A percentile compares a stretch with the other conserved stretches of the same genome.
Conservation (phyloP, 2,329 filamentous ascomycete species). For the Venturia aucupariae region DNA sequence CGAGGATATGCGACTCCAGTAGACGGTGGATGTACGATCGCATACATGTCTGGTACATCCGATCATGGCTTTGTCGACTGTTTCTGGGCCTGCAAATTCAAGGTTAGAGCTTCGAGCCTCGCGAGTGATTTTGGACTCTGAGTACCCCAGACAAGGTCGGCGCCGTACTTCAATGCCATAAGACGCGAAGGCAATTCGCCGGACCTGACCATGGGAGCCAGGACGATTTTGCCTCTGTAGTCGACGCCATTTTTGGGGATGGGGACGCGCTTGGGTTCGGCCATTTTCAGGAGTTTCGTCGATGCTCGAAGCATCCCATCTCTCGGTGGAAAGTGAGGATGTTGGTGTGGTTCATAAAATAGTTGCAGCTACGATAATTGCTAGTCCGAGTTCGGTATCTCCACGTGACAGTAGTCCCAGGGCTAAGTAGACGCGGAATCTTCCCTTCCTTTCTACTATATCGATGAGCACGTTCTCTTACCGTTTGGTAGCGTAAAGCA, state of each 20-base stretch:
- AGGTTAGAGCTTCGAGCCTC: slow-evolving; percentile 15
- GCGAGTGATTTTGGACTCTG: slow-evolving; percentile 12
- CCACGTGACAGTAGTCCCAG: background rate
- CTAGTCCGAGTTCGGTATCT: background rate
- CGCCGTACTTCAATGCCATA: slow-evolving; percentile 84
- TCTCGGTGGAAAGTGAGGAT: background rate
- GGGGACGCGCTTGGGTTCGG: slow-evolving; percentile 52
- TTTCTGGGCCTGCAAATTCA: slow-evolving; percentile 63
- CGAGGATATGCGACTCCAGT: slow-evolving; percentile 71
- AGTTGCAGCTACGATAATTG: background rate
- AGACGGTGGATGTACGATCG: slow-evolving; percentile 65
- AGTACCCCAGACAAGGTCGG: slow-evolving; percentile 91
- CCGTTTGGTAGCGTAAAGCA: background rate
- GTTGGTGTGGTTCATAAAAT: background rate
- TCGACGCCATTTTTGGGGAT: slow-evolving; percentile 85
- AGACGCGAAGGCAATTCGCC: slow-evolving; percentile 88
- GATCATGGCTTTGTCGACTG: slow-evolving; percentile 84
- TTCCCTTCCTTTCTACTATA: background rate
- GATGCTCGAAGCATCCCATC: slow-evolving; percentile 33
- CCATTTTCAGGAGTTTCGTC: slow-evolving; percentile 17
- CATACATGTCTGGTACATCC: slow-evolving; percentile 74
- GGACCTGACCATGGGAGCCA: slow-evolving; percentile 97
- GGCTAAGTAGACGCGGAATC: background rate
- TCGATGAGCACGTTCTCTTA: background rate
- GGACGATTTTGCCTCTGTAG: slow-evolving; percentile 86